These are phyloP conservation scores for Boletus rufocinnamomeus DNA, from an alignment of 768 basidiomycete genomes.

Conservation along the genomic window DNA sequence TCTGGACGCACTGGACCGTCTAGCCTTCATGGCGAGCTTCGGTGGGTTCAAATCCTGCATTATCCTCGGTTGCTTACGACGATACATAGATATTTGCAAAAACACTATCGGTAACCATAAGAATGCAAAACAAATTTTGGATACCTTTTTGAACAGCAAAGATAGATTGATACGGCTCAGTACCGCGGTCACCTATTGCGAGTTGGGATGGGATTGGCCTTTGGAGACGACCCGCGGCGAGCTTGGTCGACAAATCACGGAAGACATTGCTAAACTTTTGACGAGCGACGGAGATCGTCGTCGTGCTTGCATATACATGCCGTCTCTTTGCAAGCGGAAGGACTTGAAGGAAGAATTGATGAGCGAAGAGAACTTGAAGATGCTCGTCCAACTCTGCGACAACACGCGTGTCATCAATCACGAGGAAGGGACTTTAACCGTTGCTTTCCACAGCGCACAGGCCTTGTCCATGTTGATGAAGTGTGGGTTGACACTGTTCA, in stretches of 20 bases:
- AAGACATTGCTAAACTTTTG: constrained; percentile 22
- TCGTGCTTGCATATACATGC: constrained; percentile 32
- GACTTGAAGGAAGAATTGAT: constrained; percentile 18
- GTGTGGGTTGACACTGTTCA: constrained; percentile 8
- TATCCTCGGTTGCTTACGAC: neutral
- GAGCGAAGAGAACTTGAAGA: constrained; percentile 19
- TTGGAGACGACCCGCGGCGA: constrained; percentile 3
- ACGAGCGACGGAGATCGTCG: constrained; percentile 3
- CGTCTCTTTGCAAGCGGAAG: constrained; percentile 29
- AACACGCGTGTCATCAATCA: constrained; percentile 1
- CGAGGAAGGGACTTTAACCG: constrained; percentile 21
- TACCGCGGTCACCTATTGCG: constrained; percentile 29
- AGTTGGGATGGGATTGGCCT: constrained; percentile 27
- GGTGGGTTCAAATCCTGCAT: constrained; percentile 12
- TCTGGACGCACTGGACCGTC: constrained; percentile 28
- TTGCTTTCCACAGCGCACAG: constrained; percentile 28
- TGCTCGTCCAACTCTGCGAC: constrained; percentile 24
- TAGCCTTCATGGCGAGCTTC: constrained; percentile 35
- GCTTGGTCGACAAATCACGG: constrained; percentile 3
- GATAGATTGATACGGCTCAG: constrained; percentile 26
- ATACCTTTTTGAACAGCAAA: constrained; percentile 15
- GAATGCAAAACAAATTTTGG: constrained; percentile 12
- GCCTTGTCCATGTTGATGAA: constrained; percentile 31
- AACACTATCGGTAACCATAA: neutral
- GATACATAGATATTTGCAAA: constrained; percentile 20